These are phyloP conservation scores for Mycena capillaripes DNA, from an alignment of 768 basidiomycete genomes.

Conservation along the genomic window DNA sequence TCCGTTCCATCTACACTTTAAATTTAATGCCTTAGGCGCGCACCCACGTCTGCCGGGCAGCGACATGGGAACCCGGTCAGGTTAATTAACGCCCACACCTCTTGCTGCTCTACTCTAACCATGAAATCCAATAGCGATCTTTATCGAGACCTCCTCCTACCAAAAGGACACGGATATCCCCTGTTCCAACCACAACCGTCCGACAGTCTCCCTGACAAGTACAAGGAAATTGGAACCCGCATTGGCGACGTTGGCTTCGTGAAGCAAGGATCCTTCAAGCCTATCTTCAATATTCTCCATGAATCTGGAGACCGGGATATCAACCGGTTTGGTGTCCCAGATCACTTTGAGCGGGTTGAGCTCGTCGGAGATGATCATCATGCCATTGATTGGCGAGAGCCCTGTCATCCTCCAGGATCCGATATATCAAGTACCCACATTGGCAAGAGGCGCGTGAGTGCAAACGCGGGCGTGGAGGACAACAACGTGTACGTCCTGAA, in stretches of 20 bases:
- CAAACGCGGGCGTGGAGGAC: neutral
- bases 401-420: neutral
- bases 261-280: neutral
- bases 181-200: neutral
- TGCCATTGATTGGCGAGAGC: neutral
- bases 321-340: conserved; percentile 4
- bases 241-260: conserved; percentile 5
- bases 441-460: neutral
- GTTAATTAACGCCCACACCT: no score
- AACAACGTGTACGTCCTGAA: neutral
- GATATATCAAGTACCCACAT: neutral
- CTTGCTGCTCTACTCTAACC: neutral
- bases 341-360: neutral
- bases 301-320: neutral
- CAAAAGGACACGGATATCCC: neutral
- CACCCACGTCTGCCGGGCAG: no score
- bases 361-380: neutral
- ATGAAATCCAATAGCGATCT: neutral
- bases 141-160: neutral
- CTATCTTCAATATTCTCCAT: neutral
- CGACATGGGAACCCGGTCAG: no score
- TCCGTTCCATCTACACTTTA: no score
- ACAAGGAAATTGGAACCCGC: neutral
- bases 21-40: no score
- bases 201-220: neutral